Evolutionary conservation across 352 stramenopile species (phyloP).

Genomic region (Phytophthora kernoviae): DNA sequence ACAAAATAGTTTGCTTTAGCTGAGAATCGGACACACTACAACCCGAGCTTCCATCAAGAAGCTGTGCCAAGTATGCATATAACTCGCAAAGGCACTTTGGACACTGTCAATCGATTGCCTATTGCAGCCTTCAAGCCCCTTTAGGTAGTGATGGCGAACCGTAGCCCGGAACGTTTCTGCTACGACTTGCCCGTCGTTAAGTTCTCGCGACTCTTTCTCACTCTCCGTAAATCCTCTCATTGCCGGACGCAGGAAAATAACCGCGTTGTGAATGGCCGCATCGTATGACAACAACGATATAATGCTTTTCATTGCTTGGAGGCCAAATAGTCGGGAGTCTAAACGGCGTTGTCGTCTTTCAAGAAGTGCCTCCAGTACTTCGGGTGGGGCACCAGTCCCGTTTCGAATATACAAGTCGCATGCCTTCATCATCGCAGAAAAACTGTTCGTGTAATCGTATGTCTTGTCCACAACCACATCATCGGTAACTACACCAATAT

Average conservation of each 20-base stretch:
- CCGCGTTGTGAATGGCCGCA: conserved; percentile 68
- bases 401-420: conserved; percentile 90
- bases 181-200: conserved; percentile 78
- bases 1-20: conserved; percentile 82
- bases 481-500: conserved; percentile 18
- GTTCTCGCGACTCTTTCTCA: conserved; percentile 80
- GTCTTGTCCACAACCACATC: conserved; percentile 31
- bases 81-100: conserved; percentile 72
- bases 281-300: conserved; percentile 77
- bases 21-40: conserved; percentile 50
- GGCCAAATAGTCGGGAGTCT: conserved; percentile 75
- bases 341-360: conserved; percentile 76
- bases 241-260: conserved; percentile 85
- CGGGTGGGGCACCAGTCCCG: conserved; percentile 78
- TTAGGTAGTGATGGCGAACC: conserved; percentile 86
- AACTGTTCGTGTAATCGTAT: conserved; percentile 66
- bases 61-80: conserved; percentile 67
- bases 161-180: conserved; percentile 86
- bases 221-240: conserved; percentile 87
- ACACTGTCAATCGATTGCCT: conserved; percentile 59
- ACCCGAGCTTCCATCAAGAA: conserved; percentile 42
- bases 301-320: conserved; percentile 84
- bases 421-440: conserved; percentile 82
- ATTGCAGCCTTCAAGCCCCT: conserved; percentile 85
- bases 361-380: conserved; percentile 69